Percentiles rank a stretch among this genome's conserved stretches.
phyloP scores from a whole-genome alignment of 1,139 yeast genomes.

The Candida labiduridarum region DNA sequence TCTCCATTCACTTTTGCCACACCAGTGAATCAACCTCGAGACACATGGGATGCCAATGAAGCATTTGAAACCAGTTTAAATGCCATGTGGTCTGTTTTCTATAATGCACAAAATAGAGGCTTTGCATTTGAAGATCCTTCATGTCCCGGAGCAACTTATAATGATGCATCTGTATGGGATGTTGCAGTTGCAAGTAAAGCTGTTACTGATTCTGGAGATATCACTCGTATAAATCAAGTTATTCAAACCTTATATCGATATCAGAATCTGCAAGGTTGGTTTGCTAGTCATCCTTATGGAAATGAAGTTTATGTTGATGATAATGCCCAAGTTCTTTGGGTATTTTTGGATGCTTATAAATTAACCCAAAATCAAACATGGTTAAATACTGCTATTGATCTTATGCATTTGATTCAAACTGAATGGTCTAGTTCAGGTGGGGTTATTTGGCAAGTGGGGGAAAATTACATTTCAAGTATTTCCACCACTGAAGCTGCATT shows the following conservation, averaged over 20 bases:
- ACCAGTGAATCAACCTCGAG: background rate
- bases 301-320: slow-evolving; percentile 37
- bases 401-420: slow-evolving; percentile 20
- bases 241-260: slow-evolving; percentile 17
- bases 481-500: slow-evolving; percentile 38
- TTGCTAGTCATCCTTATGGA: slow-evolving; percentile 28
- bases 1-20: background rate
- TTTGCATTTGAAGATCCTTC: slow-evolving; percentile 19
- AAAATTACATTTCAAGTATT: slow-evolving; percentile 33
- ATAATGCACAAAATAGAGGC: slow-evolving; percentile 16
- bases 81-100: slow-evolving; percentile 18
- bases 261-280: slow-evolving; percentile 23
- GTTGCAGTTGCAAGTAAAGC: slow-evolving; percentile 27
- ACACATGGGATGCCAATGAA: slow-evolving; percentile 2
- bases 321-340: slow-evolving; percentile 38
- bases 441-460: slow-evolving; percentile 27
- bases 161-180: slow-evolving; percentile 25
- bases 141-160: slow-evolving; percentile 12
- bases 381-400: slow-evolving; percentile 20
- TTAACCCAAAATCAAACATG: slow-evolving; percentile 18
- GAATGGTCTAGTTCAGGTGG: slow-evolving; percentile 32
- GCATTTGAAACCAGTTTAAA: slow-evolving; percentile 9
- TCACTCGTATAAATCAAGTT: slow-evolving; percentile 8
- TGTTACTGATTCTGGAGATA: slow-evolving; percentile 16
- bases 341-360: slow-evolving; percentile 27